Evolutionary conservation across 371 early-diverging fungal species (phyloP).

Genomic region (Syncephalis plumigaleata): DNA sequence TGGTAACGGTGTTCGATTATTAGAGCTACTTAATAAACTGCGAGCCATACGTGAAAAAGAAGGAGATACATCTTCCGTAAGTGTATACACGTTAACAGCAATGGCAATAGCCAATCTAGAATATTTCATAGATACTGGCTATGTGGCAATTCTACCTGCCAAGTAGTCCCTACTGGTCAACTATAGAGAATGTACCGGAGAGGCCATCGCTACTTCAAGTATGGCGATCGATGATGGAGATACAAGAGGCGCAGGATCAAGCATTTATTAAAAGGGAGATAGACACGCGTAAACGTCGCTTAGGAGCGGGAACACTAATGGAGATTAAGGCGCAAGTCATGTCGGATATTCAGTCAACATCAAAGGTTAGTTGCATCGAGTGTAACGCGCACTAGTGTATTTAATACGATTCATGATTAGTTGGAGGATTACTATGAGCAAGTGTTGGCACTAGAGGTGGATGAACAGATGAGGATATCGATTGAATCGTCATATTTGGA

Average conservation of each 20-base stretch:
- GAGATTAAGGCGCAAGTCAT: conserved; percentile 31
- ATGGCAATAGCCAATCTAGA: no score
- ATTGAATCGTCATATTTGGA: not conserved
- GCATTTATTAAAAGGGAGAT: conserved; percentile 38
- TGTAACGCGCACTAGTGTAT: no score
- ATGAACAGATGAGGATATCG: not conserved
- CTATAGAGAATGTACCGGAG: conserved; percentile 18
- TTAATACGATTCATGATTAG: no score
- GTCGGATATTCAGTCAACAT: conserved; percentile 33
- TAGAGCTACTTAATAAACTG: no score
- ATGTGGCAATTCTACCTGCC: conserved; percentile 12
- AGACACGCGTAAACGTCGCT: conserved; percentile 40
- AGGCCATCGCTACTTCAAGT: conserved; percentile 29
- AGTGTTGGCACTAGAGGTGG: not conserved
- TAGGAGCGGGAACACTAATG: conserved; percentile 44
- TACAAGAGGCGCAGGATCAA: conserved; percentile 35
- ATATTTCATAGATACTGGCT: not conserved
- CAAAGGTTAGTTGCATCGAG: conserved; percentile 17
- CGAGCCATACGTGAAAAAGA: no score
- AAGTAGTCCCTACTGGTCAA: conserved; percentile 21
- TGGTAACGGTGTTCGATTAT: not conserved
- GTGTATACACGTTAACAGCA: no score
- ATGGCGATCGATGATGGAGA: conserved; percentile 26
- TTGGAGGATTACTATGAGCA: not conserved
- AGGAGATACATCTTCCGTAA: conserved; percentile 8